Evolutionary conservation across 106 monocot species (phyloP).

Genomic region (Vanilla planifolia): DNA sequence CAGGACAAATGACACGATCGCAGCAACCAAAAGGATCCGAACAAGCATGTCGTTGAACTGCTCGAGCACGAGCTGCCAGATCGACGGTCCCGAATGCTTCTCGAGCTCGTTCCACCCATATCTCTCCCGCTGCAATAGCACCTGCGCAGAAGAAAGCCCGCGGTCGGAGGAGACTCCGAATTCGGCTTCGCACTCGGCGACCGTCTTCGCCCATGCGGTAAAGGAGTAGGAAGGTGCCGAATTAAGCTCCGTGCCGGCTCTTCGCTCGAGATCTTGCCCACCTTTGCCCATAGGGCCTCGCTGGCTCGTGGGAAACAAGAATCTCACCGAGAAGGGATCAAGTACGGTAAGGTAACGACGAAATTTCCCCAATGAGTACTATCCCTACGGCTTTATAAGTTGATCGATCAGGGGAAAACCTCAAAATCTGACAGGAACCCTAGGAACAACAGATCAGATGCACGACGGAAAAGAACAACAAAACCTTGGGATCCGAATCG

Average conservation of each 20-base stretch:
- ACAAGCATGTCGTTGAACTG: constrained; percentile 95
- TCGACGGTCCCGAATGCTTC: constrained; percentile 78
- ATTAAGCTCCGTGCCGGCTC: constrained; percentile 1
- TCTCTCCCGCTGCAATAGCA: constrained; percentile 28
- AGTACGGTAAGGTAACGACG: neutral
- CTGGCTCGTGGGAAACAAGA: constrained; percentile 10
- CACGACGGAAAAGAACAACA: neutral
- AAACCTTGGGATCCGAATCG: neutral
- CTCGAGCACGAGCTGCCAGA: constrained; percentile 71
- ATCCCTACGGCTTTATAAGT: neutral
- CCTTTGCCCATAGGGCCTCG: constrained; percentile 43
- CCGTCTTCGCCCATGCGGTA: constrained; percentile 74
- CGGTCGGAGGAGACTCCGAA: constrained; percentile 36
- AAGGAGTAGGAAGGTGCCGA: constrained; percentile 15
- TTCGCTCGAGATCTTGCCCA: constrained; percentile 29
- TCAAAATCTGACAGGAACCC: neutral
- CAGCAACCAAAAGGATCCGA: constrained; percentile 90
- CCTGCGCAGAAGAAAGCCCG: constrained; percentile 62
- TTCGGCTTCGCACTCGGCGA: constrained; percentile 58
- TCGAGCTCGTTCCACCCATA: constrained; percentile 86
- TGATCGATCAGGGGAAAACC: neutral
- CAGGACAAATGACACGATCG: constrained; percentile 63
- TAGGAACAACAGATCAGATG: neutral
- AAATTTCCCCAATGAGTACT: neutral
- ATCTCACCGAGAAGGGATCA: neutral